Evolutionary conservation across 352 stramenopile species (phyloP).

Genomic region (Pythium insidiosum): DNA sequence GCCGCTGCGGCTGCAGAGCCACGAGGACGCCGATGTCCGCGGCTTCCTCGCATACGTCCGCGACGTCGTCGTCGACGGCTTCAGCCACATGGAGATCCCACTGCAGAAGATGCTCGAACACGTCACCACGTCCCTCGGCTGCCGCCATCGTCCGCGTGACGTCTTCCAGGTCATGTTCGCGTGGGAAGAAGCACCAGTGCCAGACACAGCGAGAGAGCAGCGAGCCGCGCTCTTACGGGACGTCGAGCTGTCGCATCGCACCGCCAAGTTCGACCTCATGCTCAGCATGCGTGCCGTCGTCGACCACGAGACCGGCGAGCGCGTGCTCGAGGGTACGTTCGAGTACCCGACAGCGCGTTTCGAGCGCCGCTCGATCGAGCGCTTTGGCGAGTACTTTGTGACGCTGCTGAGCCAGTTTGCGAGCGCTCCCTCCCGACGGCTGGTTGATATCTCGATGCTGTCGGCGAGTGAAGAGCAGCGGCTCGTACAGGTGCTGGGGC

Average conservation of each 20-base stretch:
- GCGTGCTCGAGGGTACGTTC: slow-evolving; percentile 35
- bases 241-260: slow-evolving; percentile 18
- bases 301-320: background rate
- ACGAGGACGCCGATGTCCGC: slow-evolving; percentile 17
- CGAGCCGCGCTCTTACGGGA: slow-evolving; percentile 13
- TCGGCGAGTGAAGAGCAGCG: slow-evolving; percentile 15
- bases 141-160: slow-evolving; percentile 3
- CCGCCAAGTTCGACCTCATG: slow-evolving; percentile 62
- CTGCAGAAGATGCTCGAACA: slow-evolving; percentile 46
- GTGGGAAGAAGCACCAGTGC: slow-evolving; percentile 18
- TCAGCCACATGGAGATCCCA: slow-evolving; percentile 40
- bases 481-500: slow-evolving; percentile 23
- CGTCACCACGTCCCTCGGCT: slow-evolving; percentile 1
- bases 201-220: background rate
- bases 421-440: background rate
- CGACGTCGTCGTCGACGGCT: slow-evolving; percentile 28
- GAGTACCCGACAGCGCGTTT: slow-evolving; percentile 33
- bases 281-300: slow-evolving; percentile 29
- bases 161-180: slow-evolving; percentile 59
- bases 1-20: slow-evolving; percentile 26
- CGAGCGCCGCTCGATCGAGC: slow-evolving; percentile 20
- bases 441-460: slow-evolving; percentile 27
- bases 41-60: slow-evolving; percentile 26
- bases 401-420: slow-evolving; percentile 25
- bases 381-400: slow-evolving; percentile 33